Conservation (phyloP, 345 rosid genomes). For the Carallia brachiata region DNA sequence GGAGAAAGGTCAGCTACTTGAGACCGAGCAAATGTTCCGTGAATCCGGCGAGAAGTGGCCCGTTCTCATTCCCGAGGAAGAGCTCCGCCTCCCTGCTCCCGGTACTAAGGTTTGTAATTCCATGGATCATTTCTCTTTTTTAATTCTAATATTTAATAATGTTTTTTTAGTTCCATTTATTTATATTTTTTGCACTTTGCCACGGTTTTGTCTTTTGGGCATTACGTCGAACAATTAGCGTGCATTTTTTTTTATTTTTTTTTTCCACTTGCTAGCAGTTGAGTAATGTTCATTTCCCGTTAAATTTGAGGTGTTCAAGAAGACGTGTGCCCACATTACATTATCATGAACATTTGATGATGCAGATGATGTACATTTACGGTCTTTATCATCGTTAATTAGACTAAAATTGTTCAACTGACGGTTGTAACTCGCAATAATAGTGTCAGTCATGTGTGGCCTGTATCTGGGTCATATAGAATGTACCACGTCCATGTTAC, state of each 20-base stretch:
- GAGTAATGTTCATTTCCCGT: not conserved
- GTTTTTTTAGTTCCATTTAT: not conserved
- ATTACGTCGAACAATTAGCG: slow-evolving; percentile 1
- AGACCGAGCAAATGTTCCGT: slow-evolving; percentile 91
- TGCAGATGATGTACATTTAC: no score
- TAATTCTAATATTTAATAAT: not conserved
- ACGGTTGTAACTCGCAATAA: no score
- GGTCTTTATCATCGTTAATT: no score
- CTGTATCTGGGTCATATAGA: no score
- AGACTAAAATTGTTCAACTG: no score
- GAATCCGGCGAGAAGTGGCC: slow-evolving; percentile 95
- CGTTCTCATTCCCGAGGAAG: slow-evolving; percentile 73
- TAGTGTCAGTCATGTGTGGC: no score
- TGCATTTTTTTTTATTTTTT: not conserved
- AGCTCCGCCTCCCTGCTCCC: slow-evolving; percentile 58
- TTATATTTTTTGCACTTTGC: no score
- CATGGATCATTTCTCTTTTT: not conserved
- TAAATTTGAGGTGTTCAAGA: not conserved
- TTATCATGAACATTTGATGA: no score
- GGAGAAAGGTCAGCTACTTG: slow-evolving; percentile 71
- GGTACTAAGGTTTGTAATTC: slow-evolving; percentile 62
- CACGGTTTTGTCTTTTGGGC: not conserved
- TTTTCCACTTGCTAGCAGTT: not conserved
- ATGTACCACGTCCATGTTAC: no score
- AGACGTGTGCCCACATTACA: no score